A percentile compares a stretch with the other conserved stretches of the same genome.
phyloP scores from a whole-genome alignment of 345 rosid genomes.

The Acer negundo region DNA sequence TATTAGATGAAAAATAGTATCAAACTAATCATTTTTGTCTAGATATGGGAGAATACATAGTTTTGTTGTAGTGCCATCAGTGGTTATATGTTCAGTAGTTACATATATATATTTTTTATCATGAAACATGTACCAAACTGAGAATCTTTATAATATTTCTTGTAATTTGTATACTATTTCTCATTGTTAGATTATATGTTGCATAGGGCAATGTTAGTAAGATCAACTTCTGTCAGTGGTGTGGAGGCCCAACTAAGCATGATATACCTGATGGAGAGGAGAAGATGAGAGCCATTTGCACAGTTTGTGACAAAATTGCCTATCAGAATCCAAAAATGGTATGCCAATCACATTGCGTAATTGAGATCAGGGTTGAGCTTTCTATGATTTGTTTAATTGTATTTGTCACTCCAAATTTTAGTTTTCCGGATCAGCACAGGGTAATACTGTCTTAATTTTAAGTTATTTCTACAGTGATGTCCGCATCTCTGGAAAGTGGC shows the following conservation, averaged over 20 bases:
- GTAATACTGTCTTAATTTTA: background rate
- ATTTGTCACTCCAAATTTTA: background rate
- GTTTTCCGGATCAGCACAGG: background rate
- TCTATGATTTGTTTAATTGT: conserved; percentile 1
- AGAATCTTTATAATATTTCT: background rate
- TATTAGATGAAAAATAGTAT: background rate
- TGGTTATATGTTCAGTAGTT: background rate
- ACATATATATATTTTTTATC: background rate
- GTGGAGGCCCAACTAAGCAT: conserved; percentile 92
- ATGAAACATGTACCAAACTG: background rate
- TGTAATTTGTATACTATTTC: background rate
- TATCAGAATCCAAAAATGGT: conserved; percentile 99
- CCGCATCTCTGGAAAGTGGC: background rate
- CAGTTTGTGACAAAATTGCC: conserved; percentile 69
- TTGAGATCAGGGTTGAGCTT: background rate
- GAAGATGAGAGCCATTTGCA: conserved; percentile 86
- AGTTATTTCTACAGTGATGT: background rate
- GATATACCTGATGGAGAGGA: conserved; percentile 93
- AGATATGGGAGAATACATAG: background rate
- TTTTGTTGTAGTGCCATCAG: background rate
- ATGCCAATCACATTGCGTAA: conserved; percentile 6
- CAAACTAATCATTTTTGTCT: conserved; percentile 11
- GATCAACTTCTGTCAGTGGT: conserved; percentile 94
- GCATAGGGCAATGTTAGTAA: conserved; percentile 60
- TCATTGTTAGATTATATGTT: conserved; percentile 5